Evolutionary conservation across 495 filamentous ascomycete species (phyloP).

Genomic region (Aspergillus bridgeri): DNA sequence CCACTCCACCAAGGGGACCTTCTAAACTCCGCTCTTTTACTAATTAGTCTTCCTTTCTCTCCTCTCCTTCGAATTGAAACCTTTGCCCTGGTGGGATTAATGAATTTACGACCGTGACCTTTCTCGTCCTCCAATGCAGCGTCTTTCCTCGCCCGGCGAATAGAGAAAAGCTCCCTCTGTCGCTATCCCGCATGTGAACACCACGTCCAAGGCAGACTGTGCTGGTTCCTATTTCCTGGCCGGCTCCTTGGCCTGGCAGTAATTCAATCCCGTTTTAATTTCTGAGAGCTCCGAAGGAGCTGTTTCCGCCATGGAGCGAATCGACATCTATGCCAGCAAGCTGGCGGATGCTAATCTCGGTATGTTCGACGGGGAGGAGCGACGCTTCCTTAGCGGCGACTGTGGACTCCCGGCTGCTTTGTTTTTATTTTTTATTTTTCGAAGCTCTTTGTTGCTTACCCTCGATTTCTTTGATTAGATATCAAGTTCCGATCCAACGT

Average conservation of each 20-base stretch:
- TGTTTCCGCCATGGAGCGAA: constrained; percentile 45
- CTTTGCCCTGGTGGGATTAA: constrained; percentile 31
- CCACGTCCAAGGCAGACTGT: constrained; percentile 23
- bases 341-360: constrained; percentile 58
- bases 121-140: constrained; percentile 26
- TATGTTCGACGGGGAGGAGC: constrained; percentile 29
- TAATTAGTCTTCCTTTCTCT: constrained; percentile 42
- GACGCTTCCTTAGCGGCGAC: background rate
- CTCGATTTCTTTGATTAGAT: constrained; percentile 50
- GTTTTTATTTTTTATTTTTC: background rate
- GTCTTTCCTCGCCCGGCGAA: constrained; percentile 52
- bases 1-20: constrained; percentile 33
- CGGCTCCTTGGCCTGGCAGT: constrained; percentile 45
- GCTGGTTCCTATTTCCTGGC: constrained; percentile 32
- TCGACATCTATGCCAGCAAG: constrained; percentile 58
- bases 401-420: background rate
- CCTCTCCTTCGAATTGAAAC: constrained; percentile 61
- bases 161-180: constrained; percentile 40
- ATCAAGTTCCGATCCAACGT: constrained; percentile 70
- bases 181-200: constrained; percentile 48
- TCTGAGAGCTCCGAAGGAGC: constrained; percentile 26
- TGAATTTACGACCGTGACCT: constrained; percentile 35
- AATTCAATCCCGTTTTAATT: constrained; percentile 19
- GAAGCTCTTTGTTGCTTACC: constrained; percentile 1
- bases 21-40: constrained; percentile 36